phyloP scores from a whole-genome alignment of 2,329 filamentous ascomycete species.

The Aschersonia sp. region DNA sequence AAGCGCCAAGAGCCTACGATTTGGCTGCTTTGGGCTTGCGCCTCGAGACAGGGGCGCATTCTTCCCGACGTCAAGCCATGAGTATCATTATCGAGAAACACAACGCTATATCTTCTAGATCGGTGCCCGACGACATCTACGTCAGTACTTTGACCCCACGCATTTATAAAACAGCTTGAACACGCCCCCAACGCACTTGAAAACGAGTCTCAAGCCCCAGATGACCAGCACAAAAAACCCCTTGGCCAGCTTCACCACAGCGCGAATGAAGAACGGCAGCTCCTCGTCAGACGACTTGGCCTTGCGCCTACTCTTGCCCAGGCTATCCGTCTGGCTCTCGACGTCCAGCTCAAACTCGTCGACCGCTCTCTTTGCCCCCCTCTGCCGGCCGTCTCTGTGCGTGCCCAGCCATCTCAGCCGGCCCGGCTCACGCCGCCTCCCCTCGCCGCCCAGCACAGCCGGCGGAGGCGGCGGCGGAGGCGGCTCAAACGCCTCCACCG shows the following conservation, averaged over 20 bases:
- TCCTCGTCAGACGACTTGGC: conserved; percentile 28
- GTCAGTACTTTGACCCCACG: conserved; percentile 26
- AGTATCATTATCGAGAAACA: background rate
- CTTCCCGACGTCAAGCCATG: background rate
- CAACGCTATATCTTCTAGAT: background rate
- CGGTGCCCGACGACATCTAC: no score
- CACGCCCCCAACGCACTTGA: conserved; percentile 37
- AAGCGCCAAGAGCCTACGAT: no score
- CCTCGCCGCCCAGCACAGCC: background rate
- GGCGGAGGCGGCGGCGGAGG: conserved; percentile 33
- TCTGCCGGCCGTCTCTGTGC: conserved; percentile 13
- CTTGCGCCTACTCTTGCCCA: conserved; percentile 19
- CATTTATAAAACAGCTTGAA: conserved; percentile 37
- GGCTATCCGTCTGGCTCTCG: conserved; percentile 42
- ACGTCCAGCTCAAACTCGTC: conserved; percentile 47
- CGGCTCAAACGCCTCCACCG: conserved; percentile 41
- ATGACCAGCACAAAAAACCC: conserved; percentile 42
- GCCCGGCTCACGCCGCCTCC: background rate
- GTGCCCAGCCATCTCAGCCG: conserved; percentile 16
- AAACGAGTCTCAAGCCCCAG: conserved; percentile 40
- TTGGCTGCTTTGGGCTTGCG: background rate
- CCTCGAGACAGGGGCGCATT: background rate
- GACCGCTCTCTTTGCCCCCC: conserved; percentile 23
- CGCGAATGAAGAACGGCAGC: conserved; percentile 33
- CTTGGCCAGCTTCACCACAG: conserved; percentile 33